These are phyloP conservation scores for Lachnum nothofagi DNA, from an alignment of 2,329 filamentous ascomycete genomes.

Conservation along the genomic window DNA sequence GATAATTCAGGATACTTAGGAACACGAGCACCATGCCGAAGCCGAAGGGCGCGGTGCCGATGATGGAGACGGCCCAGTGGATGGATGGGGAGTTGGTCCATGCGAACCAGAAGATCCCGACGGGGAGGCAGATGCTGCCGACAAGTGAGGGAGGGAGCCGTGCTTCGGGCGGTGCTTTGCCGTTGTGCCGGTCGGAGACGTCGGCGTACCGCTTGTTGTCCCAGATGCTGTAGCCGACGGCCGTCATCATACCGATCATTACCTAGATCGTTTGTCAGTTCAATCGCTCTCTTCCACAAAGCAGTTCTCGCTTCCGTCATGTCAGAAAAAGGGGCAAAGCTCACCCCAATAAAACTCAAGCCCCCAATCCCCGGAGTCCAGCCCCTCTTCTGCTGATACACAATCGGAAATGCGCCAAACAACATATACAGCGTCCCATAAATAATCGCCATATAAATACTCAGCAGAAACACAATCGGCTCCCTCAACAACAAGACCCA, in stretches of 20 bases:
- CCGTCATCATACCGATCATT: conserved; percentile 55
- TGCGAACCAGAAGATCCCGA: conserved; percentile 64
- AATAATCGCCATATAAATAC: conserved; percentile 56
- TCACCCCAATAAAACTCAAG: conserved; percentile 64
- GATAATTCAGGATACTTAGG: conserved; percentile 45
- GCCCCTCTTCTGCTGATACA: conserved; percentile 56
- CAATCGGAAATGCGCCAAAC: conserved; percentile 59
- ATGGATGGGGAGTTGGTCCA: conserved; percentile 57
- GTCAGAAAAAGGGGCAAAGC: conserved; percentile 21
- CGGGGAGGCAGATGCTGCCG: conserved; percentile 56
- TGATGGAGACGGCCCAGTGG: conserved; percentile 52
- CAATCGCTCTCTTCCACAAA: neutral
- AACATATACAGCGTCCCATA: conserved; percentile 53
- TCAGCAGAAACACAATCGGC: conserved; percentile 71
- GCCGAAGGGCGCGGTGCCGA: conserved; percentile 38
- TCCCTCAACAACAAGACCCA: conserved; percentile 84
- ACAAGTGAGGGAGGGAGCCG: conserved; percentile 58
- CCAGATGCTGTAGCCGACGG: conserved; percentile 50
- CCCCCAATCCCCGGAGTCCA: conserved; percentile 57
- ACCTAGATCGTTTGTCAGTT: neutral
- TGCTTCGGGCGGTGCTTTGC: conserved; percentile 60
- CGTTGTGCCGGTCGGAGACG: conserved; percentile 32
- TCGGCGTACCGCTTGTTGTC: conserved; percentile 52
- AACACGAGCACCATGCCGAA: conserved; percentile 57
- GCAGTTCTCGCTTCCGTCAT: too few relatives aligned